Base-by-base conservation (phyloP, 2,329 filamentous ascomycete genomes). In the Fusarium austroafricanum region DNA sequence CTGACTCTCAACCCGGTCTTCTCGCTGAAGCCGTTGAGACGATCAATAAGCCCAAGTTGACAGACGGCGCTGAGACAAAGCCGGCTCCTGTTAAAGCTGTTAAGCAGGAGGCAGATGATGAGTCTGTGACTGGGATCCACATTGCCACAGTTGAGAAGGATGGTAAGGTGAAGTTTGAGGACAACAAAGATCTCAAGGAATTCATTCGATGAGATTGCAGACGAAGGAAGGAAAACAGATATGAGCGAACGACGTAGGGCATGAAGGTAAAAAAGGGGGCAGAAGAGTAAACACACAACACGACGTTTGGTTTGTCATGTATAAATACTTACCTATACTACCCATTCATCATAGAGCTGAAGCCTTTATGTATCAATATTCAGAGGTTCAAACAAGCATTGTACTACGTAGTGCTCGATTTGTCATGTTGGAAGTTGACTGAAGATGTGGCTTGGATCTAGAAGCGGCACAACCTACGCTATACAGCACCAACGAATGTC, bases 1-100 rank as follows among this genome's bases (percentile, higher is more conserved):
- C 95, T 1, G 91, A 94, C 75, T 84, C 89, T 8, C 91, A 94
- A 31, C 88, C 93, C 0, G 95, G 94, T 2, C 84, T 86, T 2
- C 85, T 92, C 1, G 82, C 88, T 4, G 82, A 87, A 35, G 89
- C 89, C 3, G 78, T 90, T 11, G 85, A 84, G 68, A 70, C 81
- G 44, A 79, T 78, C 10, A 77, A 73, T 7, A 80, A 79, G 66
- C 81, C 80, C 17, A 68, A 66, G 62, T 44, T 72, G 51, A 60
- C 67, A 7, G 68, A 61, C 11, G 67, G 58, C 12, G 20, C 45
- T n/a, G 49, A 60, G 39, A 33, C 59, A 20, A 64, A 67, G 17
- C 80, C 80, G 63, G 56, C 69, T 8, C 65, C 29, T 49, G 51
- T 51, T 35, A 51, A 70, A 31, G 35, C 49, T 15, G 51, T 42